These are phyloP conservation scores for Nothophaeocryptopus gaeumannii DNA, from an alignment of 2,329 filamentous ascomycete genomes.

Conservation along the genomic window DNA sequence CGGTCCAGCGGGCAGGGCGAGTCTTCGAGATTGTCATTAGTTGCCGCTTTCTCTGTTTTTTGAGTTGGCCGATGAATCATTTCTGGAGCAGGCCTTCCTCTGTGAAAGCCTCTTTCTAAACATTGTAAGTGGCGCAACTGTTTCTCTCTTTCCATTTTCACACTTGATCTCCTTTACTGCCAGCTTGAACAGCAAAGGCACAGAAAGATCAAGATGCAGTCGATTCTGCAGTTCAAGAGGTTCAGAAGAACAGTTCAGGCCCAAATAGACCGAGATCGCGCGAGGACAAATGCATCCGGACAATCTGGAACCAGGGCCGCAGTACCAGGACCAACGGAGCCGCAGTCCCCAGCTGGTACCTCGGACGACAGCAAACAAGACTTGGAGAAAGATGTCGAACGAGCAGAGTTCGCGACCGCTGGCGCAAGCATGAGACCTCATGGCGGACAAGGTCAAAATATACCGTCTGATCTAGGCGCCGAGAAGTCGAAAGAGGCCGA, in stretches of 20 bases:
- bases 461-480: conserved; percentile 2
- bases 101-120: too few relatives aligned
- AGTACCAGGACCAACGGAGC: neutral
- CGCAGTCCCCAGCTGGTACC: conserved; percentile 11
- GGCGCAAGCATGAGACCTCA: neutral
- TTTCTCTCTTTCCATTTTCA: neutral
- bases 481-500: conserved; percentile 13
- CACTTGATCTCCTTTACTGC: neutral
- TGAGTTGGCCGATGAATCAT: too few relatives aligned
- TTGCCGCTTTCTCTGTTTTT: too few relatives aligned
- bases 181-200: neutral
- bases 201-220: conserved; percentile 17
- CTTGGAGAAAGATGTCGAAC: conserved; percentile 21
- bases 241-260: conserved; percentile 24
- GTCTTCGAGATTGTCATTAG: too few relatives aligned
- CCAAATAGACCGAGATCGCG: conserved; percentile 28
- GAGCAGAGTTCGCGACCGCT: conserved; percentile 8
- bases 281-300: conserved; percentile 11
- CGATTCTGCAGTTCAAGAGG: conserved; percentile 26
- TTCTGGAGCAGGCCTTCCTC: too few relatives aligned
- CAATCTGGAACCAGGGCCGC: neutral
- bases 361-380: conserved; percentile 23
- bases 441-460: neutral
- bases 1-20: too few relatives aligned
- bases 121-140: neutral